phyloP scores from a whole-genome alignment of 192 early-diverging fungal genomes.

The Chytriomyces confervae region DNA sequence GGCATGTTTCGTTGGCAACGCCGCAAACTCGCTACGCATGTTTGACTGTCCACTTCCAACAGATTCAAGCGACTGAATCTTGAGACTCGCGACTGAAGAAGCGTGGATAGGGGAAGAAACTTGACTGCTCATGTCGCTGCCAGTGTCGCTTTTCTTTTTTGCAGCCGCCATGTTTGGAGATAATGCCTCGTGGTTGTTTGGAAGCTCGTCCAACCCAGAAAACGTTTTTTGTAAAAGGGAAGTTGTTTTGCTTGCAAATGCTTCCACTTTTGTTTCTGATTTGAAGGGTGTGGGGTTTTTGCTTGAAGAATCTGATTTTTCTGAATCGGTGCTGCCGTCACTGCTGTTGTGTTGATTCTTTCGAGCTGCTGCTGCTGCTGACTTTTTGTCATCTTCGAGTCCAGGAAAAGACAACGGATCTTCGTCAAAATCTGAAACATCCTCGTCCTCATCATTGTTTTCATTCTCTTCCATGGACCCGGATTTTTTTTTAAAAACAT shows the following conservation, averaged over 20 bases:
- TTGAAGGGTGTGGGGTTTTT: background rate
- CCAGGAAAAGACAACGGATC: background rate
- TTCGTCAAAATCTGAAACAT: slow-evolving; percentile 15
- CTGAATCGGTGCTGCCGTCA: background rate
- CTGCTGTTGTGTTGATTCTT: too few species aligned
- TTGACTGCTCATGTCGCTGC: too few species aligned
- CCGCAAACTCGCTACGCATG: too few species aligned
- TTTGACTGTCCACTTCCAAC: too few species aligned
- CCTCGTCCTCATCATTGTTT: background rate
- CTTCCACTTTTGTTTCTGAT: slow-evolving; percentile 1
- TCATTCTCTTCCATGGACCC: background rate
- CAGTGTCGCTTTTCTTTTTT: too few species aligned
- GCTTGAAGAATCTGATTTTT: background rate
- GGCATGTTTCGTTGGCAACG: too few species aligned
- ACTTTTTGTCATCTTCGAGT: background rate
- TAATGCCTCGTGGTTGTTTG: too few species aligned
- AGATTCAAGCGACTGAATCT: too few species aligned
- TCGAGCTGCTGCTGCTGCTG: background rate
- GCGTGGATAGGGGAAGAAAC: too few species aligned
- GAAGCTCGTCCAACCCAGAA: background rate
- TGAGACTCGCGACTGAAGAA: too few species aligned
- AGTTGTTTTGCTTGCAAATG: background rate
- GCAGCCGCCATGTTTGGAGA: too few species aligned
- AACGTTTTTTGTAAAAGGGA: background rate
- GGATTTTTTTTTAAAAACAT: background rate